Conservation (phyloP, 192 early-diverging fungal species). For the Pilaira anomala region DNA sequence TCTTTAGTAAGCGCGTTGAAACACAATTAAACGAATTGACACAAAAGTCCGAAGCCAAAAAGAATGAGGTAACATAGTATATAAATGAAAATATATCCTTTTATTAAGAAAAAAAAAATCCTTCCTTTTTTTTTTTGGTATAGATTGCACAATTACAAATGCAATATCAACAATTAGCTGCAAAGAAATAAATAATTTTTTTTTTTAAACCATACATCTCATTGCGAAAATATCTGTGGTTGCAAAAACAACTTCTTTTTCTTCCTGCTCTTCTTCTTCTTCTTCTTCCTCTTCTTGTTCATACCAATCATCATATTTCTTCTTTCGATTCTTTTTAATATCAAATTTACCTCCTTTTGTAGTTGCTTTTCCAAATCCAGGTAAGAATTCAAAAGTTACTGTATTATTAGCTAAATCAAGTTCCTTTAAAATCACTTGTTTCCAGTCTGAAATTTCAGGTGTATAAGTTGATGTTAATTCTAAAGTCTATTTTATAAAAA, state of each 20-base stretch:
- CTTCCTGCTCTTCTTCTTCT: neutral
- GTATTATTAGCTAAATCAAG: neutral
- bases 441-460: constrained; percentile 15
- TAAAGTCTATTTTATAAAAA: neutral
- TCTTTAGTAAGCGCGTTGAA: constrained; percentile 77
- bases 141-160: constrained; percentile 31
- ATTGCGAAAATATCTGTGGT: constrained; percentile 4
- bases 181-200: constrained; percentile 3
- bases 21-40: constrained; percentile 73
- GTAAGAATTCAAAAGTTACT: neutral
- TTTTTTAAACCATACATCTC: neutral
- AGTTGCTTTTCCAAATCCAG: constrained; percentile 4
- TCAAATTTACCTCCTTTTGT: constrained; percentile 18
- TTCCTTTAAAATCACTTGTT: neutral
- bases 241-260: neutral
- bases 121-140: too few species aligned
- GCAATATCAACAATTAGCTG: constrained; percentile 28
- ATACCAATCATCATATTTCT: constrained; percentile 7
- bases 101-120: neutral
- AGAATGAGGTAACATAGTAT: constrained; percentile 56
- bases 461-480: constrained; percentile 11
- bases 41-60: constrained; percentile 82
- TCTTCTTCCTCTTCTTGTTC: neutral
- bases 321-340: constrained; percentile 1
- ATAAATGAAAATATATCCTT: neutral